Evolutionary conservation across 768 basidiomycete genomes (phyloP), one percentile per base, ranked within the genome.

Genomic region (Neoboletus brunneissimus): DNA sequence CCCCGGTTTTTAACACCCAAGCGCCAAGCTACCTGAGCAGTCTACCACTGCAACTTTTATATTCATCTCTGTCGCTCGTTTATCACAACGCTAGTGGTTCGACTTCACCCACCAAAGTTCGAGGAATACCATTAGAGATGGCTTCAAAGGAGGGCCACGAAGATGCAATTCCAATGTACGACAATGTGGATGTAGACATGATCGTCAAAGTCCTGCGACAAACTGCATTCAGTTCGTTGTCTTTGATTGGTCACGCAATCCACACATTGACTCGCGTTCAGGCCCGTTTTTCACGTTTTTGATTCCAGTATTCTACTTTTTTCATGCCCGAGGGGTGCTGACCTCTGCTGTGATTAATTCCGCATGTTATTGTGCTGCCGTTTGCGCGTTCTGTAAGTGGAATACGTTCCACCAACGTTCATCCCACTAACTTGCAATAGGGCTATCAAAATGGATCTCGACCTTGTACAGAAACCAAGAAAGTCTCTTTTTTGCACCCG

Each of bases 261-360:
- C 46, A 45, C 12, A 12, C 41, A 37, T 32, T 63, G 22, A 57
- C 57, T 22, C 48, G 55, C 34, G 31, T 43, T 38, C 63, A 92
- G 91, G 89, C 60, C 92, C 94, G 18, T 89, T 92, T 77, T 95
- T 96, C 74, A 76, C 88, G 11, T 81, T 80, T 71, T 86, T 94
- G 58, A 76, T 95, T 56, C 91, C 92, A 2, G 65, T 91, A 23
- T 89, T 93, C 69, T 87, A 85, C 66, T 72, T 85, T 54, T 89
- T 90, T 62, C 88, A 91, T 64, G 85, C 86, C 2, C 76, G 76
- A 40, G 78, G 77, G 34, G 66, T 76, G 63, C 74, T 75, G 40
- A 79, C 86, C 61, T 76, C 79, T 7, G 71, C 77, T 8, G 76
- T 94, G 47, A 53, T 86, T 32, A 63, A 70, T 49, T 77, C 86